Percentiles rank a stretch among this genome's conserved stretches.
These are phyloP conservation scores for Mucor saturninus DNA, from an alignment of 371 early-diverging fungal species.

Conservation along the genomic window DNA sequence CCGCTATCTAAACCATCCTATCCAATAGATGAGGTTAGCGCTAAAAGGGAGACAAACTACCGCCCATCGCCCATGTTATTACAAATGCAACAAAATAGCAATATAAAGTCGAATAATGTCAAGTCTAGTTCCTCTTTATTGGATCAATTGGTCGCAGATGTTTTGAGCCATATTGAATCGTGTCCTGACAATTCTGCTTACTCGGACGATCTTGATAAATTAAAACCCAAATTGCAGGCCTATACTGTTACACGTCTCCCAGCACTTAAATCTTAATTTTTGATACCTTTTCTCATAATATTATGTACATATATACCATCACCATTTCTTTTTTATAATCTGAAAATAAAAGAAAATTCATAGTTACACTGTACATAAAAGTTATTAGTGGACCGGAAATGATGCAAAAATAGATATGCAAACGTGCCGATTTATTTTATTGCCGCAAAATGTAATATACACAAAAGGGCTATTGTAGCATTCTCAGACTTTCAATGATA, in stretches of 20 bases:
- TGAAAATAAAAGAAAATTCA: neutral
- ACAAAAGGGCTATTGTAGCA: neutral
- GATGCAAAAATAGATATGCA: neutral
- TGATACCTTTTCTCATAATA: neutral
- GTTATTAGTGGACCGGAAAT: neutral
- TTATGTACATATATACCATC: neutral
- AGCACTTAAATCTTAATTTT: too few species aligned
- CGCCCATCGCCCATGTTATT: neutral
- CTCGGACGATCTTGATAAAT: conserved; percentile 25
- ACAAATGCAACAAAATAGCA: neutral
- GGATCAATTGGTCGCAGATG: conserved; percentile 29
- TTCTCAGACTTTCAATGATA: too few species aligned
- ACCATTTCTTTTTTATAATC: neutral
- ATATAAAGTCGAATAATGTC: neutral
- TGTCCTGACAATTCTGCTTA: conserved; percentile 32
- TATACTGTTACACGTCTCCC: conserved; percentile 6
- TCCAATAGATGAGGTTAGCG: neutral
- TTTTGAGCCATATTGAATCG: conserved; percentile 31
- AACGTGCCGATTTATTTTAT: neutral
- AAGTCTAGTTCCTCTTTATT: conserved; percentile 1
- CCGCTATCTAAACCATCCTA: neutral
- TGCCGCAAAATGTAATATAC: conserved; percentile 2
- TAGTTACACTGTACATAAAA: neutral
- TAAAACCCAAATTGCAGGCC: conserved; percentile 27
- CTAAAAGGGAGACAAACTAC: neutral